Conservation (phyloP, 164 flowering plant genomes). For the Magnolia changhungtana region DNA sequence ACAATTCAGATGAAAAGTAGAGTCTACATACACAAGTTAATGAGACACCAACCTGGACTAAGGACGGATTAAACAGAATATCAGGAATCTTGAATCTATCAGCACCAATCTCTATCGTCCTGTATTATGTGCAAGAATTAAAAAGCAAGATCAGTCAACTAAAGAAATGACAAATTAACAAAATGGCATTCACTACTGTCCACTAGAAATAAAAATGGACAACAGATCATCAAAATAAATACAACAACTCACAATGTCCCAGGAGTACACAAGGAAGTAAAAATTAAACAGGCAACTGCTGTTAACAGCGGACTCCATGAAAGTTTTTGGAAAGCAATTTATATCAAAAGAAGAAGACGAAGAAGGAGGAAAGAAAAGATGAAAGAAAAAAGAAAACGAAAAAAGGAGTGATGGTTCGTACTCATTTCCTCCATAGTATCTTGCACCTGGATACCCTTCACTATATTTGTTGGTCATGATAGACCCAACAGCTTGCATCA, state of each 20-base stretch:
- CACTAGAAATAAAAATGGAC: not conserved
- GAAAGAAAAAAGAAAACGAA: too few relatives aligned
- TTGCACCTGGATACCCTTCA: conserved; percentile 99
- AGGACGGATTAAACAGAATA: conserved; percentile 83
- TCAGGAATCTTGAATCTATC: conserved; percentile 97
- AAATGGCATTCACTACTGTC: not conserved
- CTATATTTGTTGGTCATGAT: conserved; percentile 99
- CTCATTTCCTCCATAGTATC: conserved; percentile 99
- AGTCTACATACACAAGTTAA: not conserved
- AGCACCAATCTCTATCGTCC: conserved; percentile 95
- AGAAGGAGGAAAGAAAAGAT: too few relatives aligned
- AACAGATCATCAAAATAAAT: not conserved
- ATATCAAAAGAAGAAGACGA: too few relatives aligned
- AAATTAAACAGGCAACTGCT: too few relatives aligned
- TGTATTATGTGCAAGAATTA: conserved; percentile 22
- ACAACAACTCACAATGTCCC: not conserved
- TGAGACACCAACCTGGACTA: conserved; percentile 57
- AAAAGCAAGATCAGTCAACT: not conserved
- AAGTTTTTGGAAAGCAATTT: too few relatives aligned
- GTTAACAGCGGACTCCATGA: too few relatives aligned
- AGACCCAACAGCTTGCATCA: conserved; percentile 99
- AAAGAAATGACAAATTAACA: not conserved
- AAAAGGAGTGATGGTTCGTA: conserved; percentile 20
- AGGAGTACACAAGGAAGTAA: too few relatives aligned
- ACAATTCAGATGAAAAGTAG: too few relatives aligned